These are phyloP conservation scores for Canavalia ensiformis DNA, from an alignment of 306 rosid species.

Conservation along the genomic window DNA sequence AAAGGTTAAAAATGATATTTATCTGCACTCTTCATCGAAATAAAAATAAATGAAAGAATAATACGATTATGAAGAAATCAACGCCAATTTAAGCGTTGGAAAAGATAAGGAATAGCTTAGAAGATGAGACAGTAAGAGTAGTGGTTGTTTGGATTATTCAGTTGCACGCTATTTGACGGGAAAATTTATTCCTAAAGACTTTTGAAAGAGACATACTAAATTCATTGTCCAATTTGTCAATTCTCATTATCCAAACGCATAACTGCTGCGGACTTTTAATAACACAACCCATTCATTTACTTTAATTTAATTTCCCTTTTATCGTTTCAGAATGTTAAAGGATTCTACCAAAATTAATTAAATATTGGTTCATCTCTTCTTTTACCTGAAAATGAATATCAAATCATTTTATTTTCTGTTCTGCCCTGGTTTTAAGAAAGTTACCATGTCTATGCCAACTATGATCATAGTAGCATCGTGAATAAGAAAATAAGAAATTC, in stretches of 20 bases:
- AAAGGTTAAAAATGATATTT: no score
- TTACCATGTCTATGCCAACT: neutral
- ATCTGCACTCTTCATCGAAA: no score
- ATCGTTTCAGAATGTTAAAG: no score
- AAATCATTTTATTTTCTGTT: neutral
- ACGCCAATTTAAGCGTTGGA: neutral
- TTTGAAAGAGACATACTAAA: neutral
- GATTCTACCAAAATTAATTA: no score
- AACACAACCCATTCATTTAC: no score
- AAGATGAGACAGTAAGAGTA: neutral
- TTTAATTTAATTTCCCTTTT: no score
- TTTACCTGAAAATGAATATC: neutral
- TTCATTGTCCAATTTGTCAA: neutral
- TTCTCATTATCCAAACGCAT: neutral
- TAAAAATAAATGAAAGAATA: neutral
- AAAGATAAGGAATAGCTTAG: neutral
- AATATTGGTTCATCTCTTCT: neutral
- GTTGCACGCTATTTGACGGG: neutral
- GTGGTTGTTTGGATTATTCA: neutral
- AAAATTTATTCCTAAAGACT: neutral
- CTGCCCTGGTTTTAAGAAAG: neutral
- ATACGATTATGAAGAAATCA: neutral
- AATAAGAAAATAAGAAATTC: no score
- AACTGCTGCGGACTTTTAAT: no score
- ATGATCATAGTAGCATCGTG: no score